These are phyloP conservation scores for Gossypium anomalum DNA, from an alignment of 345 rosid genomes.

Conservation along the genomic window DNA sequence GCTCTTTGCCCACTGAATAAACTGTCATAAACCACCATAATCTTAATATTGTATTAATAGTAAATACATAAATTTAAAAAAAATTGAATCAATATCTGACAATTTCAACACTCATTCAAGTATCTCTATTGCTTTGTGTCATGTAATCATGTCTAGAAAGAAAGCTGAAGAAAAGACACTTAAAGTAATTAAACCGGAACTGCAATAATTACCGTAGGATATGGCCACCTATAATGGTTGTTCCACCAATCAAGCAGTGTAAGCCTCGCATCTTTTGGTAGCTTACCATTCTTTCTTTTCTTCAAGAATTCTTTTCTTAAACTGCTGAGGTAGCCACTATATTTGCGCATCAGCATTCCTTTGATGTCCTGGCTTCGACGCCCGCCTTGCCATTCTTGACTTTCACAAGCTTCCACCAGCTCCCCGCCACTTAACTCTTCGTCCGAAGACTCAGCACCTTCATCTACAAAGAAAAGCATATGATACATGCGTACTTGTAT, in stretches of 20 bases:
- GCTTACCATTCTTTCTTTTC: constrained; percentile 58
- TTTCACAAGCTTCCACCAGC: constrained; percentile 37
- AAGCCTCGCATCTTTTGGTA: constrained; percentile 54
- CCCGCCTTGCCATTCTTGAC: constrained; percentile 21
- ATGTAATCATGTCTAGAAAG: too few species aligned
- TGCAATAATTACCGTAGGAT: constrained; percentile 51
- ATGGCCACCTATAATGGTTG: constrained; percentile 56
- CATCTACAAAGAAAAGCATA: constrained; percentile 26
- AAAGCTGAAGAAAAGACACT: neutral
- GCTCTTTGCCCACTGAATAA: too few species aligned
- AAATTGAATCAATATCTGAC: too few species aligned
- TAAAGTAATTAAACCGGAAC: neutral
- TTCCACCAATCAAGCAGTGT: constrained; percentile 63
- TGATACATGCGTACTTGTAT: neutral
- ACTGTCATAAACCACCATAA: too few species aligned
- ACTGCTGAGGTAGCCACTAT: constrained; percentile 50
- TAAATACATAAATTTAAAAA: too few species aligned
- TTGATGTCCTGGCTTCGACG: constrained; percentile 31
- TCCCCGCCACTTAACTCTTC: too few species aligned
- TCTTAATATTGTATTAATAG: too few species aligned
- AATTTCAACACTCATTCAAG: too few species aligned
- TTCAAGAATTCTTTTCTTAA: constrained; percentile 58
- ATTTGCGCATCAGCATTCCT: constrained; percentile 49
- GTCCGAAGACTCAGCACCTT: neutral
- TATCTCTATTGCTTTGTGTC: too few species aligned